phyloP scores from a whole-genome alignment of 139 green algal species.

The Volvox africanus region DNA sequence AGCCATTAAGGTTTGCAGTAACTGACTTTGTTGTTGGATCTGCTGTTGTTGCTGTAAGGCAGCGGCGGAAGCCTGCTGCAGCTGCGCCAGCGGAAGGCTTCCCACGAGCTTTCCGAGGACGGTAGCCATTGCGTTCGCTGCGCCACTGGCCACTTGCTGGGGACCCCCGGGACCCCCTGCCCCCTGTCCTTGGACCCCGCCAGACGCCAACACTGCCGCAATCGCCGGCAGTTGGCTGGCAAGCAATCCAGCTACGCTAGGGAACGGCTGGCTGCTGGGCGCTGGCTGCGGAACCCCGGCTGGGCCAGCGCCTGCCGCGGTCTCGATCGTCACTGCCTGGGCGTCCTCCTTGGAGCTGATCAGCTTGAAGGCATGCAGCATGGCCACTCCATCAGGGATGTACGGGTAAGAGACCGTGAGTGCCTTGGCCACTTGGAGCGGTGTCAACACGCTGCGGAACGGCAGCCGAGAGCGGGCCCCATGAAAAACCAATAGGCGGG shows the following conservation, averaged over 20 bases:
- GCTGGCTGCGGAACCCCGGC: neutral
- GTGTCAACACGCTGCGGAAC: constrained; percentile 21
- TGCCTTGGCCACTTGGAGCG: constrained; percentile 25
- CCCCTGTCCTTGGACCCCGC: neutral
- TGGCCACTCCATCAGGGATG: constrained; percentile 37
- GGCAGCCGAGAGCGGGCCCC: neutral
- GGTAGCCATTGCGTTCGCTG: neutral
- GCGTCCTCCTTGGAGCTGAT: neutral
- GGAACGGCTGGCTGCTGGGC: neutral
- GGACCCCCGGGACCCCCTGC: neutral
- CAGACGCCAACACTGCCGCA: neutral
- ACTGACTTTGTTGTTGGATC: too few species aligned
- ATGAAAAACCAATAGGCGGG: too few species aligned
- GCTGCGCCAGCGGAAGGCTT: neutral
- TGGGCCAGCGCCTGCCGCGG: neutral
- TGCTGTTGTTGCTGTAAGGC: too few species aligned
- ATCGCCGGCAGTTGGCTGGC: neutral
- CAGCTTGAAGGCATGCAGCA: constrained; percentile 24
- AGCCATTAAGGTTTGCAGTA: too few species aligned
- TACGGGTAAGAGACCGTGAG: constrained; percentile 1
- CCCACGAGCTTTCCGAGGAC: neutral
- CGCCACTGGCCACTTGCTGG: neutral
- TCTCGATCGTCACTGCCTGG: neutral
- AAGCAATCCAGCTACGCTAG: neutral
- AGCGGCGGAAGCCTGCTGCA: neutral